These are phyloP conservation scores for Datura wrightii DNA, from an alignment of 257 asterid genomes.

Conservation along the genomic window DNA sequence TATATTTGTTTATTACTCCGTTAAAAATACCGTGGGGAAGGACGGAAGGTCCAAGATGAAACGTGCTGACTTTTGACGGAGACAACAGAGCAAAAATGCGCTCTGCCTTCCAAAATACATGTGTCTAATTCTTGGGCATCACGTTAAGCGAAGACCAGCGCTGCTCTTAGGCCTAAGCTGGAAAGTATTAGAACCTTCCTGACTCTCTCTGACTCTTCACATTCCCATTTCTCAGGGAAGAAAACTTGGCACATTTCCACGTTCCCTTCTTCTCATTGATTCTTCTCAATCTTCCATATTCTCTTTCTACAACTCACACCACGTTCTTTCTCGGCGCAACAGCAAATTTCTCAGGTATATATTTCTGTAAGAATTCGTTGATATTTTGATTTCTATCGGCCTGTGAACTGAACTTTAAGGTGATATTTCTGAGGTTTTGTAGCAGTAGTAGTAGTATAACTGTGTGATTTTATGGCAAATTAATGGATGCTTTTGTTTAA, in stretches of 20 bases:
- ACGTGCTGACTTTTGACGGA: neutral
- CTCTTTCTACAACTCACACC: conserved; percentile 29
- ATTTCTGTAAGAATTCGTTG: neutral
- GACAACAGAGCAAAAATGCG: neutral
- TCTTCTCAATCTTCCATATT: neutral
- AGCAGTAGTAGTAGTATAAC: neutral
- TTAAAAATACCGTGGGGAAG: neutral
- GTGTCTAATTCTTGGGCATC: conserved; percentile 19
- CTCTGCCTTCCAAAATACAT: neutral
- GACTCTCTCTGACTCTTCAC: neutral
- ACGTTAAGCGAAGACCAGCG: conserved; percentile 26
- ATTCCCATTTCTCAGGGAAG: conserved; percentile 23
- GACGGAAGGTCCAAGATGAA: neutral
- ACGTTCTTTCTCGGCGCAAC: neutral
- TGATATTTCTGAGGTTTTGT: conserved; percentile 11
- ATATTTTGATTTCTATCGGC: neutral
- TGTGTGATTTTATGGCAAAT: neutral
- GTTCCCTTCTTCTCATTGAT: neutral
- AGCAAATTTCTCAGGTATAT: neutral
- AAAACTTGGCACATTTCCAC: neutral
- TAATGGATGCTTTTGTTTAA: conserved; percentile 7
- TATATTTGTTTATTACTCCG: too few species aligned
- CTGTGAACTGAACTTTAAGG: neutral
- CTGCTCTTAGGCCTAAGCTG: neutral
- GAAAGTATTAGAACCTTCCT: neutral